Conservation (phyloP, 176 grass and related monocot genomes). For the Carex cristatella region DNA sequence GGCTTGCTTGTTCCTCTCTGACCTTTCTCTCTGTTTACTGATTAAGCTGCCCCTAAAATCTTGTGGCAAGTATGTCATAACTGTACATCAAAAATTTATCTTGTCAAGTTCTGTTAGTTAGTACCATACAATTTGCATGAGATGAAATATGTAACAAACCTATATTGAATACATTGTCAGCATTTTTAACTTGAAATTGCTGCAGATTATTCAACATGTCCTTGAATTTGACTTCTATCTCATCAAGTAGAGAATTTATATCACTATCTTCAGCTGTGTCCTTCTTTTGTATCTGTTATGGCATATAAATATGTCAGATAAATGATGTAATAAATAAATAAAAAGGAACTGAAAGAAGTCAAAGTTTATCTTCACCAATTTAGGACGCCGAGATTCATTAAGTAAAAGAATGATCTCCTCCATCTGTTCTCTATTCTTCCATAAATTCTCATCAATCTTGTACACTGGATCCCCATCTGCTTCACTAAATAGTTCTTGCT, state of each 20-base stretch:
- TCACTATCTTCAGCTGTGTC: conserved; percentile 42
- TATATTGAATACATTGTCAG: conserved; percentile 96
- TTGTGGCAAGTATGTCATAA: conserved; percentile 99
- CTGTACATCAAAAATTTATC: conserved; percentile 38
- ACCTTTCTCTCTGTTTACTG: conserved; percentile 84
- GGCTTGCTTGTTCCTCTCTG: conserved; percentile 90
- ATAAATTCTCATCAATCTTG: conserved; percentile 98
- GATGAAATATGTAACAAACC: conserved; percentile 37
- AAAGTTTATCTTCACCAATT: conserved; percentile 44
- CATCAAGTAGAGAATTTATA: conserved; percentile 47
- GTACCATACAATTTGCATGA: neutral
- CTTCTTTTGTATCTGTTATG: conserved; percentile 58
- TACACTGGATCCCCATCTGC: conserved; percentile 53
- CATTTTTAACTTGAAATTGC: conserved; percentile 77
- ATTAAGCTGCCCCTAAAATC: conserved; percentile 90
- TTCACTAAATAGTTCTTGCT: conserved; percentile 63
- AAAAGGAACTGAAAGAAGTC: neutral
- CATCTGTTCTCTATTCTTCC: conserved; percentile 99
- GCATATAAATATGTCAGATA: conserved; percentile 8
- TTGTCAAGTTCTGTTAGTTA: conserved; percentile 11
- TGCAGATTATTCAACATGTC: conserved; percentile 63
- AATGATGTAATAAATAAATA: neutral
- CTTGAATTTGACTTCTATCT: conserved; percentile 72
- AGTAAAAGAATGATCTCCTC: conserved; percentile 92
- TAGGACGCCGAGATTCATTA: conserved; percentile 39